Base-by-base conservation (phyloP, 495 filamentous ascomycete species). In the Neurospora hispaniola region DNA sequence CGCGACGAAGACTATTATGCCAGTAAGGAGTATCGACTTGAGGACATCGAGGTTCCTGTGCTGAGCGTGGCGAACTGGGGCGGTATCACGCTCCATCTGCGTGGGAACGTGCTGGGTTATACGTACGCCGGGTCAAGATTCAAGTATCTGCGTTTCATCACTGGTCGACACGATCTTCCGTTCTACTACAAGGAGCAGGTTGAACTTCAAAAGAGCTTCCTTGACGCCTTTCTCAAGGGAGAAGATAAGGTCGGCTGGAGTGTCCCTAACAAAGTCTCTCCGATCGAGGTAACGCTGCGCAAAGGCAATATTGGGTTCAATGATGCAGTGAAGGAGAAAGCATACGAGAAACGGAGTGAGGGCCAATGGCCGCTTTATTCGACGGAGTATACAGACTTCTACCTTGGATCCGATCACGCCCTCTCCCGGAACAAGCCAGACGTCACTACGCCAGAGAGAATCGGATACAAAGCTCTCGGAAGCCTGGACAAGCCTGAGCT, bases 181-280 rank as follows among this genome's bases (percentile, higher is more conserved):
- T 92, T 92, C 80, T 92, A 91, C 80, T 91, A 90, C 73, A 74
- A 84, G 3, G 87, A 90, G 46, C 87, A 90, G 71, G 89, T 90
- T 4, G 86, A 90, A 72, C 39, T 92, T 0, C 90, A 92, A 76
- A 83, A 82, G 42, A 88, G 85, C 72, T 92, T 92, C 74, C 81
- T 92, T 3, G 86, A 90, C 73, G 90, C 90, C 0, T 92, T 92
- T 76, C 84, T 92, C 38, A 90, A 89, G 75, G 88, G 84, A 8
- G 82, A 90, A 0, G 90, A 92, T 74, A 81, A 79, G 0, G 81
- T 76, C 0, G 90, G 90, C 3, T 92, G 90, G 90, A 81, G 81
- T 14, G 72, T 77, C 5, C 76, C 80, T 0, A 88, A 88, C 16
- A 87, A 87, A 72, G 81, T 87, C 2, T 80, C 90, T 0, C 84